A percentile compares a stretch with the other conserved stretches of the same genome.
phyloP scores from a whole-genome alignment of 805 yeast species.

The Lachancea sp. region DNA sequence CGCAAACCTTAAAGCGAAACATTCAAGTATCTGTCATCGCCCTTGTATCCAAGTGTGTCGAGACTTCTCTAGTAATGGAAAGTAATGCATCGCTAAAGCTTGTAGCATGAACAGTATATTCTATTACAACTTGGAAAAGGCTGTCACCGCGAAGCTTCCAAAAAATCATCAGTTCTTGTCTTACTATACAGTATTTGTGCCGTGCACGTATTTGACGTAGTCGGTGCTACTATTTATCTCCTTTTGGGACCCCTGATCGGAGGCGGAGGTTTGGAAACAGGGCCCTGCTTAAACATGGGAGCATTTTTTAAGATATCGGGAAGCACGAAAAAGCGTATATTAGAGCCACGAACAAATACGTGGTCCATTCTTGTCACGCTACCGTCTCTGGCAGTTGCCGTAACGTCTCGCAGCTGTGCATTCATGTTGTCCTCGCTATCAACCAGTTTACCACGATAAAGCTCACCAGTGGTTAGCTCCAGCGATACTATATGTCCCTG shows the following conservation, averaged over 20 bases:
- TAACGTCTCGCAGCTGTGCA: conserved; percentile 74
- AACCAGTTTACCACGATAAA: conserved; percentile 77
- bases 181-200: too few species aligned
- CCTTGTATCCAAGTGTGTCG: too few species aligned
- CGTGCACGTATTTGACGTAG: too few species aligned
- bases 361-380: conserved; percentile 68
- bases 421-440: conserved; percentile 96
- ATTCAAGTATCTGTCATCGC: too few species aligned
- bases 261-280: conserved; percentile 57
- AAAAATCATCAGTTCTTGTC: too few species aligned
- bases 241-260: conserved; percentile 59
- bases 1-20: too few species aligned
- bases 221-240: conserved; percentile 14
- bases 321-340: conserved; percentile 71
- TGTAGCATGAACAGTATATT: too few species aligned
- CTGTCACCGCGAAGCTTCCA: too few species aligned
- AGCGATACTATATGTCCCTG: conserved; percentile 81
- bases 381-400: conserved; percentile 73
- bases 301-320: conserved; percentile 88
- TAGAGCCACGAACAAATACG: conserved; percentile 88
- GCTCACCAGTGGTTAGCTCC: conserved; percentile 79
- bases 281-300: conserved; percentile 67
- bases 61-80: too few species aligned
- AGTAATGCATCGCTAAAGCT: too few species aligned
- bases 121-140: too few species aligned